Evolutionary conservation across 164 flowering plant species (phyloP), one percentile per base, ranked within the genome.

Genomic region (Cinnamomum micranthum): DNA sequence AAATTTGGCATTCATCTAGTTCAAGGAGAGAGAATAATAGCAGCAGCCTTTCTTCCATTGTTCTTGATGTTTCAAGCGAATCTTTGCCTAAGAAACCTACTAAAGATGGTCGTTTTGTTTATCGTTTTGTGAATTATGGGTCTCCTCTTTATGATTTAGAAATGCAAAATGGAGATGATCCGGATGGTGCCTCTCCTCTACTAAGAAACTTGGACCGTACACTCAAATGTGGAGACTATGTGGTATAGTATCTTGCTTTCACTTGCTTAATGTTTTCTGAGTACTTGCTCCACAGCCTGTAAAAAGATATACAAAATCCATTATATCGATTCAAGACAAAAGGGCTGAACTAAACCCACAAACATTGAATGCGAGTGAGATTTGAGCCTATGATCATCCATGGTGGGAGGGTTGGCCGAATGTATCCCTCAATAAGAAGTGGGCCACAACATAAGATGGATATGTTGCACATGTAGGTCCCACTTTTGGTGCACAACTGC

Each of bases 141-240:
- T 60, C 73, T 14, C 72, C 82, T 71, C 27, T 35, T 65, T 23
- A 11, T 15, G 74, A 78, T 50, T 10, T 60, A 58, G 68, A 78
- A 62, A 58, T n/a, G 35, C 72, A 77, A 62, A 75, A 71, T 74
- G 78, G 72, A 67, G 86, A 81, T 68, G 62, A 76, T 65, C 12
- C 22, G 22, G 71, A 33, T 78, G 76, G 78, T 72, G 51, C 69
- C 17, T 65, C 82, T 66, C 76, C 88, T 71, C 58, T 77, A 35
- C 17, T 51, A 13, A 78, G 77, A 75, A 78, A 82, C 55, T 74
- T 88, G 77, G 85, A 86, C 75, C 81, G 84, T 81, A 76, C 79
- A 13, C 90, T 96, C 64, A 91, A 77, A 81, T 79, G 76, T 73
- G 97, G 99, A 67, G 99, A 96, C 77, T 83, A 86, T 83, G 98